Conservation (phyloP, 352 stramenopile genomes). For the Phytophthora uliginosa region DNA sequence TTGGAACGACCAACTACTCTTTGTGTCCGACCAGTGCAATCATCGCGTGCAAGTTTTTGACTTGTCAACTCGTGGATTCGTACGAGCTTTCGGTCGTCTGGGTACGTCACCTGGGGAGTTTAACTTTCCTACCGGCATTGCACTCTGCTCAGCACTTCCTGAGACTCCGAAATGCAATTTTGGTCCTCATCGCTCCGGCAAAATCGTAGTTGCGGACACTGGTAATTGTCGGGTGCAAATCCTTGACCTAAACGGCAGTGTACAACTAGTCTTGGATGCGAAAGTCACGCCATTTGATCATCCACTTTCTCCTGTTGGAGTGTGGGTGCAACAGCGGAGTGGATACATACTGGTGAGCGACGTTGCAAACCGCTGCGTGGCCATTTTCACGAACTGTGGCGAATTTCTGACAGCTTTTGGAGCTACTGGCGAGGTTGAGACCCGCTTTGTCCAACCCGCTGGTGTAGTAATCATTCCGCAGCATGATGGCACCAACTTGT, state of each 20-base stretch:
- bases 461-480: slow-evolving; percentile 27
- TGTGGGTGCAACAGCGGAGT: slow-evolving; percentile 58
- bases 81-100: slow-evolving; percentile 43
- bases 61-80: slow-evolving; percentile 32
- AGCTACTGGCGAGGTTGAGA: slow-evolving; percentile 50
- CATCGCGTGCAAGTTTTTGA: slow-evolving; percentile 77
- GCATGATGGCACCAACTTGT: slow-evolving; percentile 3
- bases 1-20: slow-evolving; percentile 51
- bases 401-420: slow-evolving; percentile 60
- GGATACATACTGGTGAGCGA: slow-evolving; percentile 63
- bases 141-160: slow-evolving; percentile 53
- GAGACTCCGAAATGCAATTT: slow-evolving; percentile 55
- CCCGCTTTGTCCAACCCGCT: slow-evolving; percentile 53
- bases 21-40: slow-evolving; percentile 74
- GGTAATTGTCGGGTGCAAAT: slow-evolving; percentile 70
- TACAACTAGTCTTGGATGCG: slow-evolving; percentile 46
- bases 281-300: slow-evolving; percentile 56
- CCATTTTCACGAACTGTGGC: slow-evolving; percentile 58
- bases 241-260: slow-evolving; percentile 39
- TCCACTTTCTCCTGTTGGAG: slow-evolving; percentile 45
- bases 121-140: slow-evolving; percentile 54
- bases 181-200: slow-evolving; percentile 54
- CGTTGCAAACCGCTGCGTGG: slow-evolving; percentile 49
- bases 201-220: slow-evolving; percentile 61
- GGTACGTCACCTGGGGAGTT: slow-evolving; percentile 49